Evolutionary conservation across 306 rosid genomes (phyloP).

Genomic region (Dryas alaskensis): DNA sequence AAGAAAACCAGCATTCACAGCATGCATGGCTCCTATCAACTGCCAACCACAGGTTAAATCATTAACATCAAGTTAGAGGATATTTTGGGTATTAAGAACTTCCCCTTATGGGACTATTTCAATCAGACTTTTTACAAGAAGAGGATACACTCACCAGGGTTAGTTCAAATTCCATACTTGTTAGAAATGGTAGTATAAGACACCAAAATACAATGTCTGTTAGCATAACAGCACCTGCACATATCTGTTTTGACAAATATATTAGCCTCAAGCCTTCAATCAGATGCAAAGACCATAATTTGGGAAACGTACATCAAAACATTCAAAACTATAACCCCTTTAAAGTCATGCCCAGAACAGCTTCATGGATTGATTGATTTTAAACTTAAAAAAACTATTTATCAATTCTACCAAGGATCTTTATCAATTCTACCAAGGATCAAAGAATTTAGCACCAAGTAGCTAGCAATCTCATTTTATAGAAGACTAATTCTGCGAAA

Average conservation of each 20-base stretch:
- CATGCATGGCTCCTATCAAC: slow-evolving; percentile 67
- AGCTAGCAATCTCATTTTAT: not conserved
- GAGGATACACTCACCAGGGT: slow-evolving; percentile 46
- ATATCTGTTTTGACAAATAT: slow-evolving; percentile 37
- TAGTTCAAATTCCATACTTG: slow-evolving; percentile 39
- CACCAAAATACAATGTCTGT: slow-evolving; percentile 78
- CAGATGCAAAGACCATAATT: not conserved
- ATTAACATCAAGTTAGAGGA: not conserved
- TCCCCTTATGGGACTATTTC: not conserved
- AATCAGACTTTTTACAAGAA: not conserved
- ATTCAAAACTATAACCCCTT: not conserved
- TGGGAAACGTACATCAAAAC: no score
- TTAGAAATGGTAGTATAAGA: slow-evolving; percentile 57
- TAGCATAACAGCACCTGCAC: slow-evolving; percentile 63
- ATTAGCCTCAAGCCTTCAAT: slow-evolving; percentile 4
- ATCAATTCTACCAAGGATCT: no score
- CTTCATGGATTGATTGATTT: not conserved
- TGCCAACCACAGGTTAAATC: slow-evolving; percentile 11
- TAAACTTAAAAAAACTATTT: no score
- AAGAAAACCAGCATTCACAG: slow-evolving; percentile 46
- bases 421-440: not conserved
- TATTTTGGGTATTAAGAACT: not conserved
- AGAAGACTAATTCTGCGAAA: not conserved
- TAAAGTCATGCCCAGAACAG: not conserved
- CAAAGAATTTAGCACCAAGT: not conserved